A percentile compares a stretch with the other conserved stretches of the same genome.
phyloP scores from a whole-genome alignment of 495 filamentous ascomycete genomes.

The Platismatia glauca region DNA sequence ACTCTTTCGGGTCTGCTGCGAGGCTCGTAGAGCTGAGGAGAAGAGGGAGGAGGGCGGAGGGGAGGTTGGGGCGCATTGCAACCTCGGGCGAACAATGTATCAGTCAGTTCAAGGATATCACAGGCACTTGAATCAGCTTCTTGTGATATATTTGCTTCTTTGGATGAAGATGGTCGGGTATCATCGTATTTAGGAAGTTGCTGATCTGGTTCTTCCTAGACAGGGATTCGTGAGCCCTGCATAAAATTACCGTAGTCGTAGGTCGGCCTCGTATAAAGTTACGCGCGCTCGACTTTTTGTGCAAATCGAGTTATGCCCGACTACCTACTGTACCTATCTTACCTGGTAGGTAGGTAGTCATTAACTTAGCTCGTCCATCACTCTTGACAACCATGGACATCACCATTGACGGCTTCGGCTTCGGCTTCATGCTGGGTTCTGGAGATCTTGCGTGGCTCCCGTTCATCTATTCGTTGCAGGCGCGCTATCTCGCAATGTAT shows the following conservation, averaged over 20 bases:
- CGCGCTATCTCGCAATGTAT: constrained; percentile 78
- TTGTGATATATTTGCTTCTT: neutral
- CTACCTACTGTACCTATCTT: too few species aligned
- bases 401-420: constrained; percentile 90
- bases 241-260: neutral
- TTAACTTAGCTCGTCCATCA: too few species aligned
- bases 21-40: constrained; percentile 25
- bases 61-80: constrained; percentile 18
- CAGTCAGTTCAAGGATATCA: neutral
- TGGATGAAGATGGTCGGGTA: neutral
- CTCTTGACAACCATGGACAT: constrained; percentile 96
- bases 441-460: constrained; percentile 93
- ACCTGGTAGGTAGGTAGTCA: too few species aligned
- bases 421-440: constrained; percentile 94
- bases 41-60: constrained; percentile 28
- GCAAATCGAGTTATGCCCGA: neutral
- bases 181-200: constrained; percentile 2
- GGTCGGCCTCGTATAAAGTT: neutral
- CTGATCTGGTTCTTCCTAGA: neutral
- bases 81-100: neutral
- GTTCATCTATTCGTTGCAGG: constrained; percentile 78
- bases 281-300: neutral
- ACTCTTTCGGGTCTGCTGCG: constrained; percentile 31
- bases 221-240: constrained; percentile 5
- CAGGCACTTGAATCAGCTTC: neutral